Percentiles rank a stretch among this genome's conserved stretches.
Conservation (phyloP, 2,329 filamentous ascomycete genomes). For the Aspergillus latus region DNA sequence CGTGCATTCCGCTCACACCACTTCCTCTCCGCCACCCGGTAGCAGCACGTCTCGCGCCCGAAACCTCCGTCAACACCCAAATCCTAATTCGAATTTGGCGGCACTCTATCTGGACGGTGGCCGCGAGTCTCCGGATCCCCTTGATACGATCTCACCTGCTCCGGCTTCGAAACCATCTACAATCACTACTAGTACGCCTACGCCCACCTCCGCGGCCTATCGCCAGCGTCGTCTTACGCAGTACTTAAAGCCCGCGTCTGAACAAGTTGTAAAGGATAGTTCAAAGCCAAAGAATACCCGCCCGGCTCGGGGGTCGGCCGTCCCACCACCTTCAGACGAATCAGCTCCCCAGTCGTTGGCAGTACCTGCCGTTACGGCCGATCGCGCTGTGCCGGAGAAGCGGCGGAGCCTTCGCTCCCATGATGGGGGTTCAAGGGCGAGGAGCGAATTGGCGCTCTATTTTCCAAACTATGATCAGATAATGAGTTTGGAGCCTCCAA, state of each 20-base stretch:
- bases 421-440: slow-evolving; percentile 76
- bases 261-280: background rate
- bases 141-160: slow-evolving; percentile 27
- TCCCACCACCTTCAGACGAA: background rate
- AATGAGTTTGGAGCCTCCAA: slow-evolving; percentile 78
- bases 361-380: slow-evolving; percentile 9
- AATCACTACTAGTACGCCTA: background rate
- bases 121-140: slow-evolving; percentile 30
- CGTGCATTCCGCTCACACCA: slow-evolving; percentile 14
- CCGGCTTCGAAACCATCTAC: slow-evolving; percentile 4
- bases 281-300: slow-evolving; percentile 4
- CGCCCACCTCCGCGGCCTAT: slow-evolving; percentile 17
- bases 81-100: slow-evolving; percentile 16
- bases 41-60: slow-evolving; percentile 19
- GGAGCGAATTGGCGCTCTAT: slow-evolving; percentile 87
- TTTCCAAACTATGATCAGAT: slow-evolving; percentile 94
- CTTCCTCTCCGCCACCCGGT: slow-evolving; percentile 17
- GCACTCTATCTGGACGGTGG: slow-evolving; percentile 24
- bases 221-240: slow-evolving; percentile 9
- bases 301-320: background rate
- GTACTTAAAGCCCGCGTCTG: background rate
- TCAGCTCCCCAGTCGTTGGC: background rate
- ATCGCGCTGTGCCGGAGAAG: slow-evolving; percentile 40
- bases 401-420: slow-evolving; percentile 81
- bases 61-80: slow-evolving; percentile 19